A percentile compares a stretch with the other conserved stretches of the same genome.
These are phyloP conservation scores for Alloascoidea hylecoeti DNA, from an alignment of 805 yeast species.

Conservation along the genomic window DNA sequence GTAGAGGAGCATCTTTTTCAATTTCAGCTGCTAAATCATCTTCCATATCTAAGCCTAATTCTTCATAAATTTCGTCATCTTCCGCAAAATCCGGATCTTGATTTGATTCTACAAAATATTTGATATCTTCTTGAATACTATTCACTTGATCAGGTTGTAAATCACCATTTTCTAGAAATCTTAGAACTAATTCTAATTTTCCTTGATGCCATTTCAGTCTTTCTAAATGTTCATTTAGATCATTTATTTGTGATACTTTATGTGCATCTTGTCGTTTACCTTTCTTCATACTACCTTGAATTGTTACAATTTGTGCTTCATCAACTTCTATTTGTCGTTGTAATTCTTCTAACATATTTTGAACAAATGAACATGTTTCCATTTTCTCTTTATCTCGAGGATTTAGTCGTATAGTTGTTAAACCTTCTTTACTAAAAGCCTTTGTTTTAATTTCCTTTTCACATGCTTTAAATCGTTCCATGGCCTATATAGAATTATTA, in stretches of 20 bases:
- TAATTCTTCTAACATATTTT: conserved; percentile 62
- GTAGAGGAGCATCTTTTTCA: conserved; percentile 12
- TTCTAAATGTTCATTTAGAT: conserved; percentile 45
- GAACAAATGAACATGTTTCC: conserved; percentile 58
- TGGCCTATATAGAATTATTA: conserved; percentile 27
- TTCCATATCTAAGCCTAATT: conserved; percentile 52
- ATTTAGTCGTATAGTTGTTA: conserved; percentile 56
- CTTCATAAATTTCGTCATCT: conserved; percentile 87
- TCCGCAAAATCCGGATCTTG: conserved; percentile 89
- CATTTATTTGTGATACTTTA: conserved; percentile 45
- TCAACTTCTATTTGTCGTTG: conserved; percentile 67
- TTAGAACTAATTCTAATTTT: conserved; percentile 63
- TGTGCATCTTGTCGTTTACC: conserved; percentile 41
- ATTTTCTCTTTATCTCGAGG: conserved; percentile 71
- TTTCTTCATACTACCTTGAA: conserved; percentile 36
- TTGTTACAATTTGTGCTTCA: conserved; percentile 54
- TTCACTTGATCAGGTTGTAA: conserved; percentile 67
- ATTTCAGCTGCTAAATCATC: conserved; percentile 34
- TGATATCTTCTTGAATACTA: conserved; percentile 76
- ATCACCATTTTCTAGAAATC: conserved; percentile 67
- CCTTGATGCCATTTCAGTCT: conserved; percentile 70
- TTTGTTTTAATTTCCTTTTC: conserved; percentile 89
- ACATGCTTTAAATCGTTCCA: conserved; percentile 93
- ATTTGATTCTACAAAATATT: conserved; percentile 85
- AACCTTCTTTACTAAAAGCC: conserved; percentile 87